phyloP scores from a whole-genome alignment of 176 grass and related monocot species.

The Lolium rigidum region DNA sequence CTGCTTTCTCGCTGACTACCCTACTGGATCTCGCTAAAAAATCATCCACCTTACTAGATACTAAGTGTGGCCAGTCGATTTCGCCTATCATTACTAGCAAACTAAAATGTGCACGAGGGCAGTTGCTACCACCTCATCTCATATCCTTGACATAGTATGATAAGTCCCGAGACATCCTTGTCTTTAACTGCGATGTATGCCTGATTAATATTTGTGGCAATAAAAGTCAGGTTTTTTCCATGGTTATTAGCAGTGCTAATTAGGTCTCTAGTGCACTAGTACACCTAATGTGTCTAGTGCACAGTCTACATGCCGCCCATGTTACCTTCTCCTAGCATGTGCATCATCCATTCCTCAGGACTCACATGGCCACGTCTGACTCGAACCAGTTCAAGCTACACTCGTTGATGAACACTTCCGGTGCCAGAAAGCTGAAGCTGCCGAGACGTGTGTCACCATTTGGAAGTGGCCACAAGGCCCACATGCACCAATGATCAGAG shows the following conservation, averaged over 20 bases:
- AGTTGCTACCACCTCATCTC: too few relatives aligned
- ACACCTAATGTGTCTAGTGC: neutral
- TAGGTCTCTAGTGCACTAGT: neutral
- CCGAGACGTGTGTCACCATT: neutral
- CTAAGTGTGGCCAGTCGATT: too few relatives aligned
- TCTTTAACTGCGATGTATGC: too few relatives aligned
- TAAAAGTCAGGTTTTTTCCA: neutral
- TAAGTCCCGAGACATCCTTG: too few relatives aligned
- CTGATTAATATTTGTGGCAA: too few relatives aligned
- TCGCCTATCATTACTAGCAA: too few relatives aligned
- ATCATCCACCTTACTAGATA: too few relatives aligned
- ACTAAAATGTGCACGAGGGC: too few relatives aligned
- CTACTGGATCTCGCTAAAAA: too few relatives aligned
- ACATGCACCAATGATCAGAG: neutral
- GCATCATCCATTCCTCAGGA: neutral
- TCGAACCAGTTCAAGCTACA: neutral
- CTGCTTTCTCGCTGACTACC: too few relatives aligned
- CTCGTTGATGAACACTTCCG: neutral
- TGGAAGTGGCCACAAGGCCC: neutral
- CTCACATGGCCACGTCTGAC: neutral
- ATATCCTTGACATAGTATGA: too few relatives aligned
- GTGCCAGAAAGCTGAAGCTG: neutral
- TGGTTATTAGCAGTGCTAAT: neutral
- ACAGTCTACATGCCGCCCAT: neutral
- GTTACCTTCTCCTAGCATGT: neutral